A percentile compares a stretch with the other conserved stretches of the same genome.
phyloP scores from a whole-genome alignment of 2,329 filamentous ascomycete genomes.

The Alternaria longipes region DNA sequence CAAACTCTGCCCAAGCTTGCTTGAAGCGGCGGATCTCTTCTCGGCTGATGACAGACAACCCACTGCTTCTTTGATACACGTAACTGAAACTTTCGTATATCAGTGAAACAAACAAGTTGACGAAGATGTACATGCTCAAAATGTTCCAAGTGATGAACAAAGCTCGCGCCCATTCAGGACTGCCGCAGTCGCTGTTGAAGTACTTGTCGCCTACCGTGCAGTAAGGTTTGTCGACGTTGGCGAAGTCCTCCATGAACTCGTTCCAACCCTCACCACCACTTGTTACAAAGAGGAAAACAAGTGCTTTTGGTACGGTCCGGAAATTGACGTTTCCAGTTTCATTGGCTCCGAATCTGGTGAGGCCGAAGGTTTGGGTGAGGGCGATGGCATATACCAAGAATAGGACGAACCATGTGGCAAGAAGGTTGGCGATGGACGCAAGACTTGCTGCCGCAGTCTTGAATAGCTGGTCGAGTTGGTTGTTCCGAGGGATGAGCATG shows the following conservation, averaged over 20 bases:
- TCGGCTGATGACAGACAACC: slow-evolving; percentile 87
- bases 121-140: slow-evolving; percentile 99
- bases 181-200: slow-evolving; percentile 91
- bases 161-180: slow-evolving; percentile 83
- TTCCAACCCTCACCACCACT: slow-evolving; percentile 98
- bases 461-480: slow-evolving; percentile 96
- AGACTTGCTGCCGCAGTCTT: slow-evolving; percentile 97
- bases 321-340: slow-evolving; percentile 88
- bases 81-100: slow-evolving; percentile 99
- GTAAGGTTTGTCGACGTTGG: slow-evolving; percentile 77
- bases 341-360: slow-evolving; percentile 82
- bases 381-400: slow-evolving; percentile 97
- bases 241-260: slow-evolving; percentile 94
- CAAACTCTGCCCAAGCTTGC: slow-evolving; percentile 95
- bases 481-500: slow-evolving; percentile 92
- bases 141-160: slow-evolving; percentile 99
- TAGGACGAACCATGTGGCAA: slow-evolving; percentile 96
- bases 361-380: slow-evolving; percentile 91
- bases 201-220: slow-evolving; percentile 79
- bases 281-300: slow-evolving; percentile 92
- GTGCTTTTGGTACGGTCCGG: slow-evolving; percentile 88
- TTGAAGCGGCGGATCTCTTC: slow-evolving; percentile 98
- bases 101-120: slow-evolving; percentile 96
- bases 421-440: slow-evolving; percentile 85
- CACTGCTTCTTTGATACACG: slow-evolving; percentile 95